Evolutionary conservation across 169 alveolate genomes (phyloP).

Genomic region (Babesia divergens): DNA sequence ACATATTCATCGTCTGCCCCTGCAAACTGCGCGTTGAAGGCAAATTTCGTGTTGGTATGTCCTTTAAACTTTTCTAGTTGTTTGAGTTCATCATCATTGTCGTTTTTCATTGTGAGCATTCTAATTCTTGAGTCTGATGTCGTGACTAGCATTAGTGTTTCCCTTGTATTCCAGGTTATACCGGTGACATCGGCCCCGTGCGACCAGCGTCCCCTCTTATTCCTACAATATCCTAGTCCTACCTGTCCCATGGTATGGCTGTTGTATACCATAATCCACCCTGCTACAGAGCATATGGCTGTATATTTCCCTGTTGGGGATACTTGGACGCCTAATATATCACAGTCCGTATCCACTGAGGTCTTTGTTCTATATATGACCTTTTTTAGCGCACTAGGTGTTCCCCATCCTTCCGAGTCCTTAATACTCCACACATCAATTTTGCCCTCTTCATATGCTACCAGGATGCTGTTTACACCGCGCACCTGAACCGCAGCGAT

Average conservation of each 20-base stretch:
- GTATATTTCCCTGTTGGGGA: slow-evolving; percentile 36
- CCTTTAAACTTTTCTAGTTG: slow-evolving; percentile 50
- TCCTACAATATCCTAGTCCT: slow-evolving; percentile 41
- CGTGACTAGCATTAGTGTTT: slow-evolving; percentile 38
- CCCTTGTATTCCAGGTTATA: slow-evolving; percentile 37
- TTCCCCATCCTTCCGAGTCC: background rate
- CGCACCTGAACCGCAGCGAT: background rate
- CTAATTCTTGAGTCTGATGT: slow-evolving; percentile 50
- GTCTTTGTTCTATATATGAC: background rate
- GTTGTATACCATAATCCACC: slow-evolving; percentile 34
- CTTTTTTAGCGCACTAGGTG: background rate
- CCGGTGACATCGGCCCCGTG: slow-evolving; percentile 42
- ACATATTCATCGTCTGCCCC: slow-evolving; percentile 37
- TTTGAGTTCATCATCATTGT: slow-evolving; percentile 2
- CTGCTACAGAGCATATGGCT: slow-evolving; percentile 24
- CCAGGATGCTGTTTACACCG: background rate
- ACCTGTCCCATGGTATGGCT: background rate
- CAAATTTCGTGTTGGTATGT: slow-evolving; percentile 1
- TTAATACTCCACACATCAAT: slow-evolving; percentile 11
- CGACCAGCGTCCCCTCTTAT: slow-evolving; percentile 8
- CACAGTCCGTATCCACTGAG: background rate
- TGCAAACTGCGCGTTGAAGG: slow-evolving; percentile 21
- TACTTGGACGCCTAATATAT: background rate
- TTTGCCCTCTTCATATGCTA: slow-evolving; percentile 19
- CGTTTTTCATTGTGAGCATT: slow-evolving; percentile 4